A percentile compares a stretch with the other conserved stretches of the same genome.
These are phyloP conservation scores for Oenanthe javanica DNA, from an alignment of 140 eudicot species.

Conservation along the genomic window DNA sequence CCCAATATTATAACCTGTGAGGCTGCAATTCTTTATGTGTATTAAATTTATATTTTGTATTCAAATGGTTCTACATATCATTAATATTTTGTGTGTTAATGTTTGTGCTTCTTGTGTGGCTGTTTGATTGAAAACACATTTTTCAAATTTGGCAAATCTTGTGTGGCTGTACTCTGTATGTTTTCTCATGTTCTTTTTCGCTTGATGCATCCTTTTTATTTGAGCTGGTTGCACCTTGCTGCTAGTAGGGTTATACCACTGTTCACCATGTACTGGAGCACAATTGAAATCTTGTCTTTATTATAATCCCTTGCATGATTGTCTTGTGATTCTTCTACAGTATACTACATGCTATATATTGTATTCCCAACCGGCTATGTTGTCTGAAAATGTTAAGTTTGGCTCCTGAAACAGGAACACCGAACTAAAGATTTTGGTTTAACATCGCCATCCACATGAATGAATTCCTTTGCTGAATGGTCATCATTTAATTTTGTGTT, in stretches of 20 bases:
- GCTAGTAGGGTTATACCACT: too few species aligned
- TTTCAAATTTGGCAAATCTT: not conserved
- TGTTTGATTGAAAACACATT: not conserved
- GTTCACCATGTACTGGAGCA: not conserved
- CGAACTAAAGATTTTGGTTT: not conserved
- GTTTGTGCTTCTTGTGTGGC: not conserved
- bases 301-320: not conserved
- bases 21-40: not conserved
- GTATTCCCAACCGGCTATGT: not conserved
- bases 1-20: not conserved
- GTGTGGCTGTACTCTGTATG: not conserved
- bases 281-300: slow-evolving; percentile 10
- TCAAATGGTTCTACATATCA: not conserved
- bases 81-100: not conserved
- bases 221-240: too few species aligned
- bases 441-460: not conserved
- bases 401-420: not conserved
- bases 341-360: not conserved
- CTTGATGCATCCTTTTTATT: too few species aligned
- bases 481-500: slow-evolving; percentile 9
- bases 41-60: not conserved
- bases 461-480: not conserved
- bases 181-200: not conserved
- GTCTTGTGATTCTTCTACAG: not conserved
- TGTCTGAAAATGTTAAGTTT: not conserved